These are phyloP conservation scores for Debaryomyces udenii DNA, from an alignment of 1,139 yeast genomes.

Conservation along the genomic window DNA sequence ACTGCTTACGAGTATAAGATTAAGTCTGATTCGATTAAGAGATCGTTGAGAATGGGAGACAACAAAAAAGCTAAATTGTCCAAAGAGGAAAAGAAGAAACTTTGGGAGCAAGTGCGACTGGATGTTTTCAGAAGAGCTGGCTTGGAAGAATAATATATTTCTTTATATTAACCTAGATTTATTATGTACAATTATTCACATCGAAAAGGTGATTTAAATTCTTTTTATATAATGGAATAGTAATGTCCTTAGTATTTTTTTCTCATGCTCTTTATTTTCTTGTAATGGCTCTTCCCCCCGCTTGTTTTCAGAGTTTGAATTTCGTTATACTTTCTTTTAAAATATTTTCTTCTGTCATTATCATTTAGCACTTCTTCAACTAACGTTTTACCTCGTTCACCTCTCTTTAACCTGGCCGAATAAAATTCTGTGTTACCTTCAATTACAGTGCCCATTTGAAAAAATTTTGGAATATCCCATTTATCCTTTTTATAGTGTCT, in stretches of 20 bases:
- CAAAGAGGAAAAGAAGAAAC: constrained; percentile 44
- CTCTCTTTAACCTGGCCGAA: constrained; percentile 68
- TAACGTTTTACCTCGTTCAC: constrained; percentile 74
- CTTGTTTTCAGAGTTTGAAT: constrained; percentile 76
- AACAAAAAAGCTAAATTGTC: constrained; percentile 39
- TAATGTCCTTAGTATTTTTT: constrained; percentile 40
- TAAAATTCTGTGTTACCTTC: constrained; percentile 82
- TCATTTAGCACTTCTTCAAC: constrained; percentile 84
- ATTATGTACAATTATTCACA: not conserved
- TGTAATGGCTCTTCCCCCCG: constrained; percentile 72
- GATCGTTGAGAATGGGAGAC: constrained; percentile 23
- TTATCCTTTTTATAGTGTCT: constrained; percentile 90
- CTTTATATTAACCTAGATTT: not conserved
- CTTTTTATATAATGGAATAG: too few relatives aligned
- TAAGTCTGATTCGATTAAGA: constrained; percentile 38
- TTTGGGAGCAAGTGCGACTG: constrained; percentile 56
- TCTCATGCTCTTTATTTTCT: constrained; percentile 65
- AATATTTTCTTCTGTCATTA: constrained; percentile 69
- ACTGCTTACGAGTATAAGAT: constrained; percentile 55
- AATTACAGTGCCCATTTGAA: constrained; percentile 86
- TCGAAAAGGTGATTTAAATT: too few relatives aligned
- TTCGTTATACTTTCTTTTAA: constrained; percentile 80
- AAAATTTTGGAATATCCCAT: constrained; percentile 78
- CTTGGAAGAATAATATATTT: constrained; percentile 28
- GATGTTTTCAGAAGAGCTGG: constrained; percentile 54